Base-by-base conservation (phyloP, 495 filamentous ascomycete genomes). In the Jackrogersella minutella region DNA sequence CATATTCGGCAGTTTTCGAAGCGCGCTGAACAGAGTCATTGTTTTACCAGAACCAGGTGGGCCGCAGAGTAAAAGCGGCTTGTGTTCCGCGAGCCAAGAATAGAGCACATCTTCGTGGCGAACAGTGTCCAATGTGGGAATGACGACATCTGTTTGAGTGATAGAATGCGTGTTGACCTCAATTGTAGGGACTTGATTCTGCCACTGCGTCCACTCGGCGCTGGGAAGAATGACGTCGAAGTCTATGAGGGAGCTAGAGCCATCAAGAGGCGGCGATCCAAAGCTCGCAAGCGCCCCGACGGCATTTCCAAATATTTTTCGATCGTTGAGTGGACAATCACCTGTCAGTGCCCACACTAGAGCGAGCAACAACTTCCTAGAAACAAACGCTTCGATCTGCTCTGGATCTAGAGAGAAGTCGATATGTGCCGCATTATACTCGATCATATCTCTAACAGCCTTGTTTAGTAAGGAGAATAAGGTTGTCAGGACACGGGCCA, bases 21-120 rank as follows among this genome's bases (percentile, higher is more conserved):
- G 85, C 22, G 95, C 96, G 73, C 93, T 97, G 78, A 99, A 99
- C 16, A 99, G 80, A 19, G 95, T 99, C 95, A 99, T 99, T 1
- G 95, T 99, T 81, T 99, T 99, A 79, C 95, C 95, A 36, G 95
- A 98, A 74, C 95, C 95, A 55, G 95, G 95, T 75, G 95, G 95
- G 79, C 95, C 96, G 76, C 95, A 99, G 16, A 99, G 88, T 8
- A 99, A 81, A 17, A 99, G 82, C 17, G 96, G 95, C 78, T 98
- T 99, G 76, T 99, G 95, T 72, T 99, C 95, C 9, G 96, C 95
- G 17, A 99, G 85, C 96, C 95, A 99, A 14, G 96, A 97, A 79
- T 99, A 97, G 19, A 99, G 82, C 24, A 99, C 88, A 80, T 97
- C 96, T 78, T 99, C 95, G 70, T 99, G 95, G 30, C 95, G 91